Conservation (phyloP, 257 asterid genomes). For the Primulina eburnea region DNA sequence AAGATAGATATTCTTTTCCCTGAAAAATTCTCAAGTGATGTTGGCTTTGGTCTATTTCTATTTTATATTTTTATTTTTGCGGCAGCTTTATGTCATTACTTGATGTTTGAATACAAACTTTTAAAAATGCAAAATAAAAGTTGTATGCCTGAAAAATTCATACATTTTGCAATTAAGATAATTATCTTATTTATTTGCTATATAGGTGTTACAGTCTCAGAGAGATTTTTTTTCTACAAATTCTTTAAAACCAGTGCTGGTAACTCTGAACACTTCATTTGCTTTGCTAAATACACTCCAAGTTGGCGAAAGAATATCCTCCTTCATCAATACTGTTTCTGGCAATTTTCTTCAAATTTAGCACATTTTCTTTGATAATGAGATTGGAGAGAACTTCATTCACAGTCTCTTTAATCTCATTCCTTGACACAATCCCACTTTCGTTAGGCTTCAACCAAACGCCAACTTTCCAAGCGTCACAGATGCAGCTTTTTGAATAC, state of each 20-base stretch:
- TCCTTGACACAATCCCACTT: conserved; percentile 39
- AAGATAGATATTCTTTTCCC: background rate
- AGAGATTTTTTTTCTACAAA: too few relatives aligned
- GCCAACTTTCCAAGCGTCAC: conserved; percentile 54
- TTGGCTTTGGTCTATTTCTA: background rate
- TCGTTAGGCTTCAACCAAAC: conserved; percentile 29
- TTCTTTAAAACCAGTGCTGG: background rate
- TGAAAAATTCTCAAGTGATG: background rate
- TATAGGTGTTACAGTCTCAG: too few relatives aligned
- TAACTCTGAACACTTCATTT: conserved; percentile 24
- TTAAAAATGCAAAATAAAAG: too few relatives aligned
- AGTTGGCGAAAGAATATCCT: conserved; percentile 35
- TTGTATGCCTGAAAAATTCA: too few relatives aligned
- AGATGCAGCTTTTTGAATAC: conserved; percentile 38
- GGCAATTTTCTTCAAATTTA: conserved; percentile 36
- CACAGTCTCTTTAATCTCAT: conserved; percentile 40
- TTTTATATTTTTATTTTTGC: too few relatives aligned
- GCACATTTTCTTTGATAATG: conserved; percentile 34
- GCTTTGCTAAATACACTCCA: conserved; percentile 21
- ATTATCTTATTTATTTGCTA: too few relatives aligned
- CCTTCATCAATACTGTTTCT: conserved; percentile 35
- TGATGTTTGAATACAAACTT: too few relatives aligned
- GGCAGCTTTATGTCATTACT: background rate
- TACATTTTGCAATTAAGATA: too few relatives aligned
- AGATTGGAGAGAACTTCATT: conserved; percentile 34